A percentile compares a stretch with the other conserved stretches of the same genome.
Conservation (phyloP, 2,329 filamentous ascomycete genomes). For the Ambrosiella beaveri region DNA sequence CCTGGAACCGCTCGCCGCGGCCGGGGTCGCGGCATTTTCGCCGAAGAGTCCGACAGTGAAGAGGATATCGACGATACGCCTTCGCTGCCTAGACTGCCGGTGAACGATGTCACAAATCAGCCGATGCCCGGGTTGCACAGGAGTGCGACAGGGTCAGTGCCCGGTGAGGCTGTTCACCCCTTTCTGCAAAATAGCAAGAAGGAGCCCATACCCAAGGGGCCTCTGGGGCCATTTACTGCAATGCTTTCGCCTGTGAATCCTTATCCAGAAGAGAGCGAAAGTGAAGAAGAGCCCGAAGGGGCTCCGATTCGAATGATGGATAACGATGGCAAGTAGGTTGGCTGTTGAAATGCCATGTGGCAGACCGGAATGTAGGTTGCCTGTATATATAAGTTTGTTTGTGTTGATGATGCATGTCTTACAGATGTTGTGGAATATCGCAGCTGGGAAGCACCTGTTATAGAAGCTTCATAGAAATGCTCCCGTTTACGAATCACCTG, state of each 20-base stretch:
- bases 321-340: conserved; percentile 3
- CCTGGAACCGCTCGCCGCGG: background rate
- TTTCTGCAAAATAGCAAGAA: conserved; percentile 5
- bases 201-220: background rate
- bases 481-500: no score
- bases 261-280: conserved; percentile 6
- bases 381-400: background rate
- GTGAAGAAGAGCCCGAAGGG: conserved; percentile 7
- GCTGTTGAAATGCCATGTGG: background rate
- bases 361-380: background rate
- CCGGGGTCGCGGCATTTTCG: background rate
- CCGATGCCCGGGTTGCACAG: conserved; percentile 5
- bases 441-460: background rate
- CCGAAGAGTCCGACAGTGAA: background rate
- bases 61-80: conserved; percentile 3
- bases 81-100: conserved; percentile 6
- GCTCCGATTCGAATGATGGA: conserved; percentile 8
- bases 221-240: conserved; percentile 1
- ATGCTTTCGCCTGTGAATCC: conserved; percentile 3
- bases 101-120: background rate
- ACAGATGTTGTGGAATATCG: background rate
- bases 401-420: background rate
- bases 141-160: conserved; percentile 9
- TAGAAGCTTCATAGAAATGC: no score
- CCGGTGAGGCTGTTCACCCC: conserved; percentile 5